A percentile compares a stretch with the other conserved stretches of the same genome.
Conservation (phyloP, 257 asterid species). For the Ophiorrhiza pumila region DNA sequence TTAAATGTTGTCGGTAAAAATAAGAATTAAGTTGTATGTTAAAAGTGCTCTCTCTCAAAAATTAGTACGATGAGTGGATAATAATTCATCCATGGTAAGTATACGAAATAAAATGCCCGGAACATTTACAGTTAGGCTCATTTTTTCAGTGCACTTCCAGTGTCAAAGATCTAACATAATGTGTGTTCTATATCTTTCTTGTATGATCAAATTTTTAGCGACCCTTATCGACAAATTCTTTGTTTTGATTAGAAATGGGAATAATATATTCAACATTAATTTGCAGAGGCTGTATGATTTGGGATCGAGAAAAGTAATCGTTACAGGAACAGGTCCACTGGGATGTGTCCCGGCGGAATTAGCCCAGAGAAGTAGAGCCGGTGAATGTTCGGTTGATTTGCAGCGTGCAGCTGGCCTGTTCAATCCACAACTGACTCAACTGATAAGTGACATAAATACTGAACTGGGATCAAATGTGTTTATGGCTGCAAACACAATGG, state of each 20-base stretch:
- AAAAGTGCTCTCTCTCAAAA: no score
- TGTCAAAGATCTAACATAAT: background rate
- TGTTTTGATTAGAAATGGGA: background rate
- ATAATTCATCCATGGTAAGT: no score
- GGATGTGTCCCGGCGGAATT: conserved; percentile 88
- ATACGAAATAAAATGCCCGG: no score
- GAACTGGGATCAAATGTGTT: conserved; percentile 58
- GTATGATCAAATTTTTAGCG: background rate
- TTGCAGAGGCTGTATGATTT: conserved; percentile 55
- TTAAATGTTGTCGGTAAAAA: conserved; percentile 5
- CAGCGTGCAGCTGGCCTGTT: conserved; percentile 51
- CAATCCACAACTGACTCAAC: conserved; percentile 56
- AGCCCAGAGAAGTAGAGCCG: conserved; percentile 60
- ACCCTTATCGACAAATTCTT: background rate
- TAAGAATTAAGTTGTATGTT: conserved; percentile 8
- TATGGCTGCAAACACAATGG: conserved; percentile 55
- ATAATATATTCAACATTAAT: background rate
- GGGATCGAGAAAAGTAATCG: conserved; percentile 65
- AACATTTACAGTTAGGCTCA: no score
- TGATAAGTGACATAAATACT: conserved; percentile 44
- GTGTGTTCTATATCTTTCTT: background rate
- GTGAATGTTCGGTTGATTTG: conserved; percentile 62
- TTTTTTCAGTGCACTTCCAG: no score
- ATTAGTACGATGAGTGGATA: no score
- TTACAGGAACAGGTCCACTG: conserved; percentile 80